These are phyloP conservation scores for Alternaria tenuissima DNA, from an alignment of 2,329 filamentous ascomycete genomes.

Conservation along the genomic window DNA sequence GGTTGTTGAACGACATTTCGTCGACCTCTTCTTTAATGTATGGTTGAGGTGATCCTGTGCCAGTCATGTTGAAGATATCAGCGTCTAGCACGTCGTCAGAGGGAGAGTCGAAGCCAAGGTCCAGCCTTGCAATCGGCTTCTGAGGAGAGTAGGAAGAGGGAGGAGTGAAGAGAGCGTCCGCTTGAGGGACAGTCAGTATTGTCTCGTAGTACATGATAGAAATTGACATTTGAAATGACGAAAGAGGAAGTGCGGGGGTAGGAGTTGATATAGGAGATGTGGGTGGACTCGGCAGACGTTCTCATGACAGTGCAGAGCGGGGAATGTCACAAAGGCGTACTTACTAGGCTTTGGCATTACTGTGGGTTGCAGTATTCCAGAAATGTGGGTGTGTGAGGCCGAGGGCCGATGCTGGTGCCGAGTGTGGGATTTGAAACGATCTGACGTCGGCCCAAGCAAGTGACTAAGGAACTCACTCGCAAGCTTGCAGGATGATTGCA, in stretches of 20 bases:
- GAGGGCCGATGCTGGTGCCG: constrained; percentile 44
- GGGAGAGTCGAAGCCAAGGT: constrained; percentile 48
- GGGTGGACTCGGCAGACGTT: constrained; percentile 26
- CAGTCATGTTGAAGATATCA: constrained; percentile 61
- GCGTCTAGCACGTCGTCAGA: constrained; percentile 55
- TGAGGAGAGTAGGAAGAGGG: constrained; percentile 53
- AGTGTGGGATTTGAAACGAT: constrained; percentile 51
- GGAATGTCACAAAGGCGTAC: constrained; percentile 45
- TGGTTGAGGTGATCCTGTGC: constrained; percentile 63
- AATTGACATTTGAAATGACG: constrained; percentile 26
- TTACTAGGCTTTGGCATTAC: constrained; percentile 53
- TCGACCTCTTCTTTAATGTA: constrained; percentile 75
- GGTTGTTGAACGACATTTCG: constrained; percentile 65
- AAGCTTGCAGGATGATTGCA: constrained; percentile 45
- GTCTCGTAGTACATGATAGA: constrained; percentile 46
- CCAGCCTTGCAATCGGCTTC: constrained; percentile 49
- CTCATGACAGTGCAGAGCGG: constrained; percentile 44
- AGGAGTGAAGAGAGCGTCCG: constrained; percentile 53
- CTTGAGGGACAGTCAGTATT: constrained; percentile 53
- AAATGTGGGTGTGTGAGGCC: constrained; percentile 48
- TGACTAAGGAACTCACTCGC: constrained; percentile 47
- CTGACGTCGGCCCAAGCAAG: constrained; percentile 45
- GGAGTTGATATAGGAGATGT: constrained; percentile 37
- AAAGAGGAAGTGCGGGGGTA: constrained; percentile 15
- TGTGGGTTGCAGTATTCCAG: constrained; percentile 48